phyloP scores from a whole-genome alignment of 768 basidiomycete species.

The Suillus luteus region DNA sequence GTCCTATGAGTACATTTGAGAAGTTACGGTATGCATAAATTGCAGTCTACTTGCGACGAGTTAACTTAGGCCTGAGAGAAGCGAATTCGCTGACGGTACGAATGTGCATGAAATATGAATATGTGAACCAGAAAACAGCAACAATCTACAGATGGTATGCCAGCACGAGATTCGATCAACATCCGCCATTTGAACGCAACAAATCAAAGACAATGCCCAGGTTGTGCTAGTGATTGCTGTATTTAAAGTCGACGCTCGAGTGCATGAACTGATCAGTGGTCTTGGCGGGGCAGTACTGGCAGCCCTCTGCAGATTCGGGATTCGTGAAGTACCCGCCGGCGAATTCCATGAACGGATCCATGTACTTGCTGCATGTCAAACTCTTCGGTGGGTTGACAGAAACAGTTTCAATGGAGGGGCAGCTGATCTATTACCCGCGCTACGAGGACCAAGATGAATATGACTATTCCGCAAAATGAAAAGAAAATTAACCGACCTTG shows the following conservation, averaged over 20 bases:
- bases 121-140: not conserved
- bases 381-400: conserved; percentile 49
- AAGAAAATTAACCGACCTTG: conserved; percentile 40
- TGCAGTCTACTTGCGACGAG: not conserved
- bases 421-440: conserved; percentile 53
- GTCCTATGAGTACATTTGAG: not conserved
- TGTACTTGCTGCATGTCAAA: conserved; percentile 48
- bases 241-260: conserved; percentile 59
- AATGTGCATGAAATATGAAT: not conserved
- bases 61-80: not conserved
- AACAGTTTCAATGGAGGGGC: conserved; percentile 61
- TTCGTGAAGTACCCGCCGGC: conserved; percentile 51
- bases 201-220: conserved; percentile 47
- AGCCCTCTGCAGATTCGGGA: conserved; percentile 37
- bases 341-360: conserved; percentile 40
- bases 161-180: not conserved
- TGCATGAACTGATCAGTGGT: conserved; percentile 55
- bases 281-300: conserved; percentile 55
- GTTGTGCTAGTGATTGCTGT: conserved; percentile 49
- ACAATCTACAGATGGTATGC: not conserved
- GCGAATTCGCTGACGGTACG: not conserved
- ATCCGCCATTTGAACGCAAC: conserved; percentile 34
- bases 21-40: not conserved
- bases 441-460: conserved; percentile 22
- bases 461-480: not conserved